Conservation (phyloP, 2,329 filamentous ascomycete species). For the Fusarium oxysporum region DNA sequence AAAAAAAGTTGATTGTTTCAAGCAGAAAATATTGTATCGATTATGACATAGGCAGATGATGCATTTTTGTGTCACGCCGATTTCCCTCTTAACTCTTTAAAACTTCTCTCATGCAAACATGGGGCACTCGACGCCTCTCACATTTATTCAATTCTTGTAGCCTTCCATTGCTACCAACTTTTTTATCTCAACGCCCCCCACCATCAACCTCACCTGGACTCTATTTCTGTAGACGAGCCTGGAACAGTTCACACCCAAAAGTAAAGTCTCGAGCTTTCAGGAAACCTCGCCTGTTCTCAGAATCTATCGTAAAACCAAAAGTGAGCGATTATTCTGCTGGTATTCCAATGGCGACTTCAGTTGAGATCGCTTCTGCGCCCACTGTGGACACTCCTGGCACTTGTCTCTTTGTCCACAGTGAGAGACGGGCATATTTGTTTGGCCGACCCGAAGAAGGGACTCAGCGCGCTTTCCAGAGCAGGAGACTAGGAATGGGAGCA, state of each 20-base stretch:
- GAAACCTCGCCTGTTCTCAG: not conserved
- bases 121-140: constrained; percentile 39
- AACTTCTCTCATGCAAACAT: constrained; percentile 47
- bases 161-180: not conserved
- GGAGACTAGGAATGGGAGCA: constrained; percentile 72
- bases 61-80: constrained; percentile 1
- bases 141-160: constrained; percentile 31
- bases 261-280: not conserved
- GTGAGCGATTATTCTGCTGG: not conserved
- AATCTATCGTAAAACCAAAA: not conserved
- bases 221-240: constrained; percentile 9
- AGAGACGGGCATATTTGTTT: constrained; percentile 85
- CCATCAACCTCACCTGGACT: not conserved
- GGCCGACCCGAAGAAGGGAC: constrained; percentile 86
- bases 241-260: not conserved
- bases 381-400: constrained; percentile 90
- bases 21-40: not conserved
- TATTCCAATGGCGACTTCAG: constrained; percentile 73
- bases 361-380: constrained; percentile 83
- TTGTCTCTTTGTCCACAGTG: constrained; percentile 80
- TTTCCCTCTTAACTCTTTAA: not conserved
- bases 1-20: constrained; percentile 27
- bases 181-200: not conserved
- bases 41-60: constrained; percentile 17
- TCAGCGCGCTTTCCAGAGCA: constrained; percentile 79